A percentile compares a stretch with the other conserved stretches of the same genome.
phyloP scores from a whole-genome alignment of 768 basidiomycete species.

The Obba rivulosa region DNA sequence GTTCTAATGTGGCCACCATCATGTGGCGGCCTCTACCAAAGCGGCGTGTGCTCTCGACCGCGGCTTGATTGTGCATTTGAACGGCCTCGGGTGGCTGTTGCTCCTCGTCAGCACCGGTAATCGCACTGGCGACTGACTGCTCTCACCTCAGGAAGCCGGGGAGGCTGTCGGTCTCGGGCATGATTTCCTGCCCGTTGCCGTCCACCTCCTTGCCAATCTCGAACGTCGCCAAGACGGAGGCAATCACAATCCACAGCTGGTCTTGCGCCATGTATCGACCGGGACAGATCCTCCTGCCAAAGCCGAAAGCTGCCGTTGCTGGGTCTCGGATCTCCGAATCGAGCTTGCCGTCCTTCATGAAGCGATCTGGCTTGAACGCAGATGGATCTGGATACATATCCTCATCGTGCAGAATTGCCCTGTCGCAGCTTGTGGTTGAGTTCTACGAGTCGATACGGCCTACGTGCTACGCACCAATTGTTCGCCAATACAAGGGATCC shows the following conservation, averaged over 20 bases:
- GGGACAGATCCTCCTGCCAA: slow-evolving; percentile 23
- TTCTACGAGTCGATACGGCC: too few relatives aligned
- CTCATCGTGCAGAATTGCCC: slow-evolving; percentile 36
- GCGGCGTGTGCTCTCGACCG: too few relatives aligned
- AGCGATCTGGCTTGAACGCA: slow-evolving; percentile 34
- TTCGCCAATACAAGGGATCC: slow-evolving; percentile 18
- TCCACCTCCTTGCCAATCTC: slow-evolving; percentile 19
- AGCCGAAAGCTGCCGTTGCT: slow-evolving; percentile 16
- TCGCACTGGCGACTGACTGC: too few relatives aligned
- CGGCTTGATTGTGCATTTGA: too few relatives aligned
- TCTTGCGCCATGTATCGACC: slow-evolving; percentile 21
- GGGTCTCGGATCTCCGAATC: slow-evolving; percentile 26
- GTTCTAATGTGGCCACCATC: too few relatives aligned
- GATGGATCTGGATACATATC: slow-evolving; percentile 28
- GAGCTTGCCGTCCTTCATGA: slow-evolving; percentile 29
- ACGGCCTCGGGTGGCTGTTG: too few relatives aligned
- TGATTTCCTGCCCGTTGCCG: slow-evolving; percentile 19
- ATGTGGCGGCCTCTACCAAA: too few relatives aligned
- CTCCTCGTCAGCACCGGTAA: too few relatives aligned
- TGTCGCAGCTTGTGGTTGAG: slow-evolving; percentile 6
- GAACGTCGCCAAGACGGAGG: slow-evolving; percentile 20
- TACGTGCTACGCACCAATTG: slow-evolving; percentile 11
- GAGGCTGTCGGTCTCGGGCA: too few relatives aligned
- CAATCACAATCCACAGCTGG: slow-evolving; percentile 20
- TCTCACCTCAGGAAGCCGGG: too few relatives aligned